Conservation (phyloP, 1,284 basidiomycete species). For the Sporisorium graminicola region DNA sequence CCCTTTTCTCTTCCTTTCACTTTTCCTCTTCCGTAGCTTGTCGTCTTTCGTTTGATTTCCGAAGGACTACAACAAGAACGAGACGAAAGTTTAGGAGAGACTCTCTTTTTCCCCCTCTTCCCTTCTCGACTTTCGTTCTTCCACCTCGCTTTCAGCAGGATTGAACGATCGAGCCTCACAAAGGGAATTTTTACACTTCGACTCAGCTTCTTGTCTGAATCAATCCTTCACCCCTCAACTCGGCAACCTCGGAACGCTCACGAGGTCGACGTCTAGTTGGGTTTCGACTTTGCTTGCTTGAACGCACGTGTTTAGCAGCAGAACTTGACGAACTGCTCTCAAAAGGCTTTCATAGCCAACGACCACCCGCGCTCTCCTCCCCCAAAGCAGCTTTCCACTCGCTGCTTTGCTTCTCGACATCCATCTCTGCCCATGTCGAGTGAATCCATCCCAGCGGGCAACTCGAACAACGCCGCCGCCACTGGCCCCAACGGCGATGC, state of each 20-base stretch:
- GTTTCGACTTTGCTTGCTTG: slow-evolving; percentile 3
- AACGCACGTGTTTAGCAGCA: slow-evolving; percentile 3
- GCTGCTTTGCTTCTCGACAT: slow-evolving; percentile 48
- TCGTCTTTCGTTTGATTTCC: slow-evolving; percentile 26
- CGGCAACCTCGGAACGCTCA: slow-evolving; percentile 1
- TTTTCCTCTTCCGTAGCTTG: slow-evolving; percentile 14
- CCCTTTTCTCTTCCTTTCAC: slow-evolving; percentile 20
- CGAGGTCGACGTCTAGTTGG: slow-evolving; percentile 12
- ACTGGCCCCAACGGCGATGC: slow-evolving; percentile 52
- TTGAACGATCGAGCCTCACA: slow-evolving; percentile 7
- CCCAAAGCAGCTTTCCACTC: slow-evolving; percentile 21
- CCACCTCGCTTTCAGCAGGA: slow-evolving; percentile 15
- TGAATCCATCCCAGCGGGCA: slow-evolving; percentile 48
- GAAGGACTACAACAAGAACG: slow-evolving; percentile 18
- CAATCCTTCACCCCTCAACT: slow-evolving; percentile 14
- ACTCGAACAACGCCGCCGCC: slow-evolving; percentile 41
- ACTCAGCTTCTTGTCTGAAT: slow-evolving; percentile 28
- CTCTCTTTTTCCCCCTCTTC: slow-evolving; percentile 1
- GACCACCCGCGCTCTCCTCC: slow-evolving; percentile 13
- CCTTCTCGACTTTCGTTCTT: slow-evolving; percentile 9
- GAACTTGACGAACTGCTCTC: neutral
- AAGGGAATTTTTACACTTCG: slow-evolving; percentile 13
- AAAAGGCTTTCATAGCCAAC: slow-evolving; percentile 13
- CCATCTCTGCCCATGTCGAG: slow-evolving; percentile 54
- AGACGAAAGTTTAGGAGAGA: slow-evolving; percentile 32